A percentile compares a stretch with the other conserved stretches of the same genome.
phyloP scores from a whole-genome alignment of 257 asterid genomes.

The Eucommia ulmoides region DNA sequence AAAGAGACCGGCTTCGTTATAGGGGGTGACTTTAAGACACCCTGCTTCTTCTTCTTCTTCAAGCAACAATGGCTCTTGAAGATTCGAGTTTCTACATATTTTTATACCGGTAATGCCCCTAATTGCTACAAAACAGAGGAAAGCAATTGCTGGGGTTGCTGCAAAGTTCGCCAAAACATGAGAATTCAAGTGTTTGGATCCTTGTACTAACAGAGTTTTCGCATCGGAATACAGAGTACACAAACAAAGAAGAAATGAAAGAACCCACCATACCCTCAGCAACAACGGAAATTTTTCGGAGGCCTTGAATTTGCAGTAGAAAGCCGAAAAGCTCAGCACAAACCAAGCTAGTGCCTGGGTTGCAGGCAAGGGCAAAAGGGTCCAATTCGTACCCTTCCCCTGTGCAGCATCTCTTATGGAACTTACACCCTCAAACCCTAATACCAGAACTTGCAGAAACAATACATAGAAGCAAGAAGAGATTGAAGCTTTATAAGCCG shows the following conservation, averaged over 20 bases:
- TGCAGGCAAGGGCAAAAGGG: slow-evolving; percentile 40
- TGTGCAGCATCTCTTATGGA: slow-evolving; percentile 28
- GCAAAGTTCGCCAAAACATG: slow-evolving; percentile 63
- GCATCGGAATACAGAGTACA: slow-evolving; percentile 47
- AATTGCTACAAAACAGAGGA: slow-evolving; percentile 59
- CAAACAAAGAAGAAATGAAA: slow-evolving; percentile 48
- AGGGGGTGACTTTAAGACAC: slow-evolving; percentile 84
- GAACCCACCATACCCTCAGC: slow-evolving; percentile 78
- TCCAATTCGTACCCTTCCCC: slow-evolving; percentile 37
- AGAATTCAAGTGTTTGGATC: slow-evolving; percentile 43
- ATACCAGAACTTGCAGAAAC: slow-evolving; percentile 43
- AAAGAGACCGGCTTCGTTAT: slow-evolving; percentile 70
- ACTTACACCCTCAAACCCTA: slow-evolving; percentile 49
- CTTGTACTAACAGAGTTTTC: slow-evolving; percentile 37
- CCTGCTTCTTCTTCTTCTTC: slow-evolving; percentile 70
- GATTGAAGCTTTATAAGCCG: slow-evolving; percentile 42
- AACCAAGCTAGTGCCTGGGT: slow-evolving; percentile 57
- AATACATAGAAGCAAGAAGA: slow-evolving; percentile 61
- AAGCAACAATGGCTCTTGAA: slow-evolving; percentile 42
- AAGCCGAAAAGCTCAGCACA: slow-evolving; percentile 55
- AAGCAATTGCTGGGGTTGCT: slow-evolving; percentile 52
- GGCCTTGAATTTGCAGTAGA: slow-evolving; percentile 41
- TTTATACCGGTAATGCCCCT: slow-evolving; percentile 60
- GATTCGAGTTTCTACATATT: slow-evolving; percentile 46
- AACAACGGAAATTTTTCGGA: slow-evolving; percentile 42